Percentiles rank a stretch among this genome's conserved stretches.
Conservation (phyloP, 2,329 filamentous ascomycete genomes). For the Beauveria brongniartii region DNA sequence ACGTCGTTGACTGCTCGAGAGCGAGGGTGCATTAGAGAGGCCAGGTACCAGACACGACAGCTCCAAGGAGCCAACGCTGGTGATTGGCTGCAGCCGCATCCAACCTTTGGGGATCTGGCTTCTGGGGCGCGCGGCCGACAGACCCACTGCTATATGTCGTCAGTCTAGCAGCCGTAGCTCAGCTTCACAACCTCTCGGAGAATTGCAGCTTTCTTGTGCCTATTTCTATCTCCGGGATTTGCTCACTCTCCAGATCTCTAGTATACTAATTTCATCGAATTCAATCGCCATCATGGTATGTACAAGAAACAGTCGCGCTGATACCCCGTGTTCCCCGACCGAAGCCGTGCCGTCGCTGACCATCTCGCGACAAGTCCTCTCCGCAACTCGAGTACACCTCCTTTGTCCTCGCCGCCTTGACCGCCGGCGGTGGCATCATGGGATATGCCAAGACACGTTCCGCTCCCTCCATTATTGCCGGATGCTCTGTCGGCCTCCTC, state of each 20-base stretch:
- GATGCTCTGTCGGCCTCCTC: constrained; percentile 66
- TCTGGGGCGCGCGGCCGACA: not conserved
- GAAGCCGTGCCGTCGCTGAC: not conserved
- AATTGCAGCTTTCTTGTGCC: not conserved
- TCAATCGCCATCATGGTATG: not conserved
- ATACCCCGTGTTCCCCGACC: not conserved
- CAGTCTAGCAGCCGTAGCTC: constrained; percentile 6
- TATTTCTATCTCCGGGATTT: not conserved
- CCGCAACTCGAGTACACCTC: constrained; percentile 48
- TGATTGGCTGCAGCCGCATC: constrained; percentile 24
- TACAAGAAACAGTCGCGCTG: not conserved
- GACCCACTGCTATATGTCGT: constrained; percentile 13
- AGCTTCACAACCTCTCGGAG: not conserved
- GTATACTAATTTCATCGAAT: not conserved
- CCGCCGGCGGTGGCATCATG: constrained; percentile 77
- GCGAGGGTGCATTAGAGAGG: constrained; percentile 13
- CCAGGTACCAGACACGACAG: constrained; percentile 27
- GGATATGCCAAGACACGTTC: constrained; percentile 83
- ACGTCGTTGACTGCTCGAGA: constrained; percentile 11
- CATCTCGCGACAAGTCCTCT: constrained; percentile 4
- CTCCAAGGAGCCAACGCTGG: constrained; percentile 20
- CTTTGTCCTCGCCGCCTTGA: constrained; percentile 70
- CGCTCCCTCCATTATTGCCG: constrained; percentile 77
- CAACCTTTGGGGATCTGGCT: constrained; percentile 8
- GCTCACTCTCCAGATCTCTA: not conserved